Conservation (phyloP, 2,329 filamentous ascomycete genomes). For the Rhinocladiella similis region DNA sequence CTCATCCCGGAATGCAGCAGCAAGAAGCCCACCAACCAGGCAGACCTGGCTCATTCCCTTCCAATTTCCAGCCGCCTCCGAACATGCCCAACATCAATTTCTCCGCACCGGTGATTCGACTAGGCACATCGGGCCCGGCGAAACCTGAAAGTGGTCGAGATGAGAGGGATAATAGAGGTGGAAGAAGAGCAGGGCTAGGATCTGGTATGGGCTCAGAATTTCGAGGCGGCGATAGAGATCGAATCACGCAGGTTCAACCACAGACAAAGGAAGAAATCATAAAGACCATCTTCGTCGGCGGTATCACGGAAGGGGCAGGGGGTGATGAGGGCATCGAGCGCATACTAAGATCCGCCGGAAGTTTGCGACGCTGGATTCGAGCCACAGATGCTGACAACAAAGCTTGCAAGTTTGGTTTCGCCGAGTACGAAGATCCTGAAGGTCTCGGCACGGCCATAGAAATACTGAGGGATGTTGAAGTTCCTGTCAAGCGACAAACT, state of each 20-base stretch:
- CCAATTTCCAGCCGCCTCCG: constrained; percentile 81
- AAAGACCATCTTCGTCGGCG: constrained; percentile 85
- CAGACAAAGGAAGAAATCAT: constrained; percentile 88
- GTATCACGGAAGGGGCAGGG: constrained; percentile 75
- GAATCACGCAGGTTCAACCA: constrained; percentile 72
- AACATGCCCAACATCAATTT: constrained; percentile 99
- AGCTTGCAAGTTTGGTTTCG: constrained; percentile 87
- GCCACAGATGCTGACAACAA: constrained; percentile 77
- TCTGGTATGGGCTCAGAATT: constrained; percentile 45
- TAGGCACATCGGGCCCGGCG: constrained; percentile 72
- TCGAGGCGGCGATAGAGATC: constrained; percentile 62
- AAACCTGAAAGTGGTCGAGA: constrained; percentile 57
- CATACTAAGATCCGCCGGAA: constrained; percentile 74
- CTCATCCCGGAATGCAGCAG: constrained; percentile 76
- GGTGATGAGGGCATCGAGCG: constrained; percentile 77
- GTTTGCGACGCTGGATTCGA: constrained; percentile 80
- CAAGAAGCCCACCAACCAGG: constrained; percentile 72
- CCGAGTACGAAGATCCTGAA: constrained; percentile 89
- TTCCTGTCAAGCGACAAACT: constrained; percentile 75
- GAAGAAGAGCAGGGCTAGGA: constrained; percentile 61
- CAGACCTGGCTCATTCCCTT: constrained; percentile 76
- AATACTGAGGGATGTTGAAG: constrained; percentile 75
- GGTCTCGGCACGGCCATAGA: constrained; percentile 83
- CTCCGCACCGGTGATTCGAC: constrained; percentile 90
- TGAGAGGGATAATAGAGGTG: constrained; percentile 47